Evolutionary conservation across 768 basidiomycete species (phyloP).

Genomic region (Xerocomus spinulosus): DNA sequence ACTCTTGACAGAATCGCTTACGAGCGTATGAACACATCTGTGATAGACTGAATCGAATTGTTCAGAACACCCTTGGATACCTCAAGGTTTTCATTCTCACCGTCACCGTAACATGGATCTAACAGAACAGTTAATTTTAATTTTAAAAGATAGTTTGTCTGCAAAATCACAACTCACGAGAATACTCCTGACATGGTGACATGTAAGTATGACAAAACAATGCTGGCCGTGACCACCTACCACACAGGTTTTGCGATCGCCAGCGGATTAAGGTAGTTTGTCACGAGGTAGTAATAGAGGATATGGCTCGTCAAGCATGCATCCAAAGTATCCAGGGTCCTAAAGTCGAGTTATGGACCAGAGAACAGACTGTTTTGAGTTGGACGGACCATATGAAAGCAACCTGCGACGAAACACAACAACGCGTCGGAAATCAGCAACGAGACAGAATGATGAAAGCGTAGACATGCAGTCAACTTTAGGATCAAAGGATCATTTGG

Average conservation of each 20-base stretch:
- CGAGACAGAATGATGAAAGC: not conserved
- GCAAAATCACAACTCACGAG: conserved; percentile 36
- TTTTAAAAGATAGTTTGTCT: not conserved
- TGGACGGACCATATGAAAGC: conserved; percentile 14
- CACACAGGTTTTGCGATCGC: conserved; percentile 44
- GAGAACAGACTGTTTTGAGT: not conserved
- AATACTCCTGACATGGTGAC: conserved; percentile 41
- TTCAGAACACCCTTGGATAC: not conserved
- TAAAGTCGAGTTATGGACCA: not conserved
- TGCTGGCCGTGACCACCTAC: conserved; percentile 17
- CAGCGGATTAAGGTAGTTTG: conserved; percentile 44
- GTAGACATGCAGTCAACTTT: conserved; percentile 36
- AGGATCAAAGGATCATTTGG: conserved; percentile 31
- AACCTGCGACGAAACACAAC: conserved; percentile 27
- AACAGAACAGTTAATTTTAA: no score
- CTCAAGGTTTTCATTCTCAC: conserved; percentile 31
- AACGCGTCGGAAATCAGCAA: conserved; percentile 33
- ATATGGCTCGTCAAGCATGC: conserved; percentile 48
- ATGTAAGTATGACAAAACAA: not conserved
- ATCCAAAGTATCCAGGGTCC: conserved; percentile 52
- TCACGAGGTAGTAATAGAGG: conserved; percentile 54
- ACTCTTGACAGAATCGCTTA: conserved; percentile 7
- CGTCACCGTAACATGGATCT: conserved; percentile 53
- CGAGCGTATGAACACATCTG: conserved; percentile 45
- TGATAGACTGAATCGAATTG: conserved; percentile 33